Evolutionary conservation across 495 filamentous ascomycete genomes (phyloP), one percentile per base, ranked within the genome.

Genomic region (Halenospora varia): DNA sequence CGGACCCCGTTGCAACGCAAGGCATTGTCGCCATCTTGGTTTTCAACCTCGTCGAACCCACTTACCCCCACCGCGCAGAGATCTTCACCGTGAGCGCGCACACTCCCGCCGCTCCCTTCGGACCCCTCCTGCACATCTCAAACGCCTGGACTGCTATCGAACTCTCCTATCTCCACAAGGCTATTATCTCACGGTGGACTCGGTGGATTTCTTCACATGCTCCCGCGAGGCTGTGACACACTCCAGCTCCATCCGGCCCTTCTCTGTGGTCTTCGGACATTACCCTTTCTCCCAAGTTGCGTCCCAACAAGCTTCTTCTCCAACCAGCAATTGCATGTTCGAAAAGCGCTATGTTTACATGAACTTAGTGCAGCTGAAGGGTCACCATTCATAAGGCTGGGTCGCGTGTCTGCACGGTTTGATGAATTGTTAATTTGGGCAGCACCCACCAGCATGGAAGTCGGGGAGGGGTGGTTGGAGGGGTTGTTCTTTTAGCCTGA

Each of bases 191-290:
- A 45, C n/a, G 8, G 13, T 45, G 9, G 35, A 8, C 35, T 40
- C 35, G 15, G 8, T 15, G 18, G 13, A 45, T 48, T 9, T 2
- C 22, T 24, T 49, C 54, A 56, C 54, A 50, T 50, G 54, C 26
- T 9, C 4, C 25, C 10, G 26, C 54, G 46, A 56, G 54, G 54
- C 54, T 56, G 54, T 41, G 46, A 35, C 24, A 39, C 15, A 22
- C 35, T 39, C 25, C 6, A 9, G 13, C 17, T 8, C 13, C 17
- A 45, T 45, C 11, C 42, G 42, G 42, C 42, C 42, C 42, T 45
- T 45, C 18, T 45, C 17, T 6, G 8, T 8, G 4, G 8, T n/a
- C 29, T 13, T 13, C 29, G 29, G 29, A 35, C 29, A 35, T 35
- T 35, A 20, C 17, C 42, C 42, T 20, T 45, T 45, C 42, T 45